phyloP scores from a whole-genome alignment of 129 eudicot genomes.

The Ambrosia artemisiifolia region DNA sequence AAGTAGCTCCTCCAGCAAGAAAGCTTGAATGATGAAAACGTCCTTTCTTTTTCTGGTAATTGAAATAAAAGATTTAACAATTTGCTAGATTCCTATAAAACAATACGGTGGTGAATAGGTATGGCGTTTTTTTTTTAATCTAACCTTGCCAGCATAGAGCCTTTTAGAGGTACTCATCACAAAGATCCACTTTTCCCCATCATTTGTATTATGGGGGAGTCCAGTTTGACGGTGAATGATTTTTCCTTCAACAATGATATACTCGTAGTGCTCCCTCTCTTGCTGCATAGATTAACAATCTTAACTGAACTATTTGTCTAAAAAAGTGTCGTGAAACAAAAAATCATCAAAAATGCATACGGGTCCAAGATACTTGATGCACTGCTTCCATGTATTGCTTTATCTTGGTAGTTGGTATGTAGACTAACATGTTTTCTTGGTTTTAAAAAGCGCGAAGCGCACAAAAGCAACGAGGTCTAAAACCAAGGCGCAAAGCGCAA shows the following conservation, averaged over 20 bases:
- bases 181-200: conserved; percentile 77
- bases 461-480: too few species aligned
- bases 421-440: too few species aligned
- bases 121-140: conserved; percentile 2
- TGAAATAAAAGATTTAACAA: neutral
- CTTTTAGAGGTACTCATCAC: conserved; percentile 73
- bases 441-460: too few species aligned
- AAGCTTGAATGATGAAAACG: conserved; percentile 92
- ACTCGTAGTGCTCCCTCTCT: conserved; percentile 84
- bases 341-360: conserved; percentile 44
- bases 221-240: conserved; percentile 51
- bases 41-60: conserved; percentile 84
- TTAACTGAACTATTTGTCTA: neutral
- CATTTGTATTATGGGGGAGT: conserved; percentile 54
- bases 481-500: too few species aligned
- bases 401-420: too few species aligned
- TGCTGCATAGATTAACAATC: conserved; percentile 40
- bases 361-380: conserved; percentile 94
- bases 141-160: conserved; percentile 80
- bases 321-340: neutral
- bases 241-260: conserved; percentile 62
- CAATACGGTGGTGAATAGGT: too few species aligned
- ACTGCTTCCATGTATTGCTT: too few species aligned
- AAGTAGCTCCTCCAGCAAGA: conserved; percentile 94
- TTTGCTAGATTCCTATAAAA: neutral